Evolutionary conservation across 148 eudicot species (phyloP).

Genomic region (Silene latifolia): DNA sequence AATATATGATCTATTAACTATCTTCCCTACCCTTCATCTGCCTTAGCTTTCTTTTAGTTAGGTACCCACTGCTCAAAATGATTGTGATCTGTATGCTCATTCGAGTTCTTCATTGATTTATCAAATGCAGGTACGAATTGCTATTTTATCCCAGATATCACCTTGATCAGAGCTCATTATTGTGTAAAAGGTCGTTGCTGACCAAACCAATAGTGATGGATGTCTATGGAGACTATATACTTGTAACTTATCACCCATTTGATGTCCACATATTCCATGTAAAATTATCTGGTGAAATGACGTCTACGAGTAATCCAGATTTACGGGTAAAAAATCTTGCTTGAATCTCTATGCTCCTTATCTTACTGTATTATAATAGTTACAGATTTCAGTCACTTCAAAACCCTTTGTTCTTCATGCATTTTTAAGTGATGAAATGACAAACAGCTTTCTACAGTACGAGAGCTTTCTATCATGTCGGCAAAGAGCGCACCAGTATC

Average conservation of each 20-base stretch:
- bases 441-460: constrained; percentile 99
- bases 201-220: constrained; percentile 95
- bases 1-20: not conserved
- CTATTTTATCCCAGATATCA: constrained; percentile 98
- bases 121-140: constrained; percentile 79
- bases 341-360: constrained; percentile 11
- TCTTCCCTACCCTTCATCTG: not conserved
- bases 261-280: constrained; percentile 90
- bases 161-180: constrained; percentile 94
- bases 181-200: constrained; percentile 72
- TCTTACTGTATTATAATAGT: not conserved
- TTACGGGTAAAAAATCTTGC: constrained; percentile 57
- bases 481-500: constrained; percentile 96
- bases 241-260: constrained; percentile 88
- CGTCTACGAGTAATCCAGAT: constrained; percentile 69
- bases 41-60: not conserved
- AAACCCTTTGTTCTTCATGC: constrained; percentile 46
- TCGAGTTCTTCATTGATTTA: constrained; percentile 1
- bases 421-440: constrained; percentile 97
- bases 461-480: constrained; percentile 98
- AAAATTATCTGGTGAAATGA: constrained; percentile 75
- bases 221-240: constrained; percentile 81
- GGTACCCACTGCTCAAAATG: not conserved
- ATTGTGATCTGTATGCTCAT: constrained; percentile 7
- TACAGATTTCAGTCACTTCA: constrained; percentile 18